Evolutionary conservation across 2,329 filamentous ascomycete genomes (phyloP).

Genomic region (Pseudocercospora fijiensis): DNA sequence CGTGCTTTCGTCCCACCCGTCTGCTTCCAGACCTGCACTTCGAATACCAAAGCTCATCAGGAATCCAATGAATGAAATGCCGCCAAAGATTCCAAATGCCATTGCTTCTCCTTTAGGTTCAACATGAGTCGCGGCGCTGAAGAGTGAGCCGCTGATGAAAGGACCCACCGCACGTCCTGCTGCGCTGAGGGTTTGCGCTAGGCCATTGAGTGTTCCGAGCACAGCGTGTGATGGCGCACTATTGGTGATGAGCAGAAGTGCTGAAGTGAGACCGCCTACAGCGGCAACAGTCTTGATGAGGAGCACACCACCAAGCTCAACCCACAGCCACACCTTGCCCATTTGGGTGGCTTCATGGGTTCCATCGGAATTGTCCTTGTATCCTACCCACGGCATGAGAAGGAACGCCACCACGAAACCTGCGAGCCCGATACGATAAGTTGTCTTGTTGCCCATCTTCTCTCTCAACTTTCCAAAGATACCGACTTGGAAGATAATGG

Average conservation of each 20-base stretch:
- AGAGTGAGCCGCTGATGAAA: constrained; percentile 82
- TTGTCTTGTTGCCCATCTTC: constrained; percentile 78
- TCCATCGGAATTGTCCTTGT: constrained; percentile 58
- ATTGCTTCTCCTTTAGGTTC: constrained; percentile 78
- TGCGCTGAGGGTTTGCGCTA: constrained; percentile 90
- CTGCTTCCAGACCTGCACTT: constrained; percentile 59
- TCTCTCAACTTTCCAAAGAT: constrained; percentile 77
- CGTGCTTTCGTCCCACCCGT: constrained; percentile 53
- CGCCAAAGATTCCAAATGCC: constrained; percentile 84
- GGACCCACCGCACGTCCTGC: constrained; percentile 85
- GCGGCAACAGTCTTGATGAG: constrained; percentile 87
- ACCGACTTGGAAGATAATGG: constrained; percentile 86
- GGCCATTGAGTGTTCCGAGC: constrained; percentile 84
- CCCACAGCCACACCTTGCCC: constrained; percentile 70
- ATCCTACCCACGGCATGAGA: constrained; percentile 86
- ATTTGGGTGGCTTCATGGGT: constrained; percentile 50
- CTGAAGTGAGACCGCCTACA: constrained; percentile 85
- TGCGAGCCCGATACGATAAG: constrained; percentile 75
- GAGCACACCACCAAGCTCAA: constrained; percentile 76
- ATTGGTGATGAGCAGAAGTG: constrained; percentile 88
- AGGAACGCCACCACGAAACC: constrained; percentile 80
- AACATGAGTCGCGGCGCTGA: constrained; percentile 72
- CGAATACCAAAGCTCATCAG: constrained; percentile 74
- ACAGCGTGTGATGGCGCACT: constrained; percentile 82
- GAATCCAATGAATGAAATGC: constrained; percentile 77